A percentile compares a stretch with the other conserved stretches of the same genome.
Conservation (phyloP, 2,329 filamentous ascomycete species). For the Aaosphaeria pasadenensis region DNA sequence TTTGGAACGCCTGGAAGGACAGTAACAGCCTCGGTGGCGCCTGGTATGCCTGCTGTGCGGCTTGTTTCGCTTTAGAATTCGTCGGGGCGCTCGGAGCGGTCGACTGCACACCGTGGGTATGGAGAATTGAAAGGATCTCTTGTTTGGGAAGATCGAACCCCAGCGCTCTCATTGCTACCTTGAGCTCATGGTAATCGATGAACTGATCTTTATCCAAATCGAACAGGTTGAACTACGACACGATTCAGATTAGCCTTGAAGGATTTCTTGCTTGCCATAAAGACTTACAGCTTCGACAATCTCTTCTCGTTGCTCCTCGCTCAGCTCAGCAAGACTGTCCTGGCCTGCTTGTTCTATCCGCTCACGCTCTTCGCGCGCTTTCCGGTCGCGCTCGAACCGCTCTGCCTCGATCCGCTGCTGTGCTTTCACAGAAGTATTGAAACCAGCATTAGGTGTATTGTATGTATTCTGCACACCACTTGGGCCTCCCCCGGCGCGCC, state of each 20-base stretch:
- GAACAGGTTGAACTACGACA: slow-evolving; percentile 79
- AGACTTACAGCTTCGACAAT: slow-evolving; percentile 83
- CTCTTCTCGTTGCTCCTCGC: slow-evolving; percentile 87
- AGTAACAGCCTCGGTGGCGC: slow-evolving; percentile 61
- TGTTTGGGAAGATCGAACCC: slow-evolving; percentile 88
- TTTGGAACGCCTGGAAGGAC: slow-evolving; percentile 69
- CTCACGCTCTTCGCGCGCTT: slow-evolving; percentile 41
- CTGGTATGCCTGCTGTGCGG: slow-evolving; percentile 14
- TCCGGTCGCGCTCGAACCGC: slow-evolving; percentile 38
- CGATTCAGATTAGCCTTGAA: background rate
- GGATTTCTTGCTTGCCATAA: background rate
- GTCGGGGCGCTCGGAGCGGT: slow-evolving; percentile 4
- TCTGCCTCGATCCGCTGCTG: slow-evolving; percentile 39
- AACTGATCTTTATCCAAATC: slow-evolving; percentile 92
- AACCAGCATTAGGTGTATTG: slow-evolving; percentile 27
- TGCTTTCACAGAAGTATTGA: slow-evolving; percentile 43
- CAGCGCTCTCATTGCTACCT: slow-evolving; percentile 91
- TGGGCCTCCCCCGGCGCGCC: slow-evolving; percentile 20
- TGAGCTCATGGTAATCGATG: slow-evolving; percentile 97
- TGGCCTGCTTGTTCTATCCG: slow-evolving; percentile 46
- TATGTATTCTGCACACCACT: slow-evolving; percentile 20
- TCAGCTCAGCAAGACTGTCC: slow-evolving; percentile 56
- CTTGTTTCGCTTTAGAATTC: slow-evolving; percentile 8
- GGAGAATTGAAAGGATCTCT: slow-evolving; percentile 78
- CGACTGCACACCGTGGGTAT: slow-evolving; percentile 62